A percentile compares a stretch with the other conserved stretches of the same genome.
Conservation (phyloP, 2,329 filamentous ascomycete species). For the Bipolaris sorokiniana region DNA sequence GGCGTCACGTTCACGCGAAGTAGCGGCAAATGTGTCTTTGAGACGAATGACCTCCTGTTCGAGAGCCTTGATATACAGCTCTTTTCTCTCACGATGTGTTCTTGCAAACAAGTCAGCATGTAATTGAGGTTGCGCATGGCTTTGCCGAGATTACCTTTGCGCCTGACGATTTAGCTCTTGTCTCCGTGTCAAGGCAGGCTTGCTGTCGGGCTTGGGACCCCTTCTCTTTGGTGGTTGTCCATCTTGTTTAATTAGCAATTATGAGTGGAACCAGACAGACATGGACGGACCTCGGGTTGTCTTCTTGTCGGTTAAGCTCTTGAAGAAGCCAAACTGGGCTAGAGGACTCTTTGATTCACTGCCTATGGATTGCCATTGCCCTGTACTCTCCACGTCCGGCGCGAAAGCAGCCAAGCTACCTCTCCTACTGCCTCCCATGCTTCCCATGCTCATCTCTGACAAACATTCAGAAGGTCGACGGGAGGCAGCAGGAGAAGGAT, state of each 20-base stretch:
- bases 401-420: constrained; percentile 46
- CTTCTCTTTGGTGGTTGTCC: constrained; percentile 85
- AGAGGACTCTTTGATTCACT: constrained; percentile 48
- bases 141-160: constrained; percentile 70
- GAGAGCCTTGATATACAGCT: constrained; percentile 91
- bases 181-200: constrained; percentile 86
- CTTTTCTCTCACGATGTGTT: constrained; percentile 95
- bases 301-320: constrained; percentile 72
- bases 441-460: constrained; percentile 36
- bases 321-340: constrained; percentile 62
- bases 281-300: constrained; percentile 69
- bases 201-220: constrained; percentile 95
- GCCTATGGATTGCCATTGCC: constrained; percentile 48
- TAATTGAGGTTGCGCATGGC: neutral
- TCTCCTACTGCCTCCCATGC: constrained; percentile 35
- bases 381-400: constrained; percentile 47
- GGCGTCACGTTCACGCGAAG: constrained; percentile 76
- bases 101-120: constrained; percentile 55
- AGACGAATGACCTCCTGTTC: constrained; percentile 90
- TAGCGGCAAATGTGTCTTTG: constrained; percentile 80
- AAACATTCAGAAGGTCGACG: constrained; percentile 42
- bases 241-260: constrained; percentile 58
- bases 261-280: neutral
- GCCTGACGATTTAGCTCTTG: constrained; percentile 96
- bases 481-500: constrained; percentile 42